phyloP scores from a whole-genome alignment of 805 yeast genomes.

The Teunomyces kruisii region DNA sequence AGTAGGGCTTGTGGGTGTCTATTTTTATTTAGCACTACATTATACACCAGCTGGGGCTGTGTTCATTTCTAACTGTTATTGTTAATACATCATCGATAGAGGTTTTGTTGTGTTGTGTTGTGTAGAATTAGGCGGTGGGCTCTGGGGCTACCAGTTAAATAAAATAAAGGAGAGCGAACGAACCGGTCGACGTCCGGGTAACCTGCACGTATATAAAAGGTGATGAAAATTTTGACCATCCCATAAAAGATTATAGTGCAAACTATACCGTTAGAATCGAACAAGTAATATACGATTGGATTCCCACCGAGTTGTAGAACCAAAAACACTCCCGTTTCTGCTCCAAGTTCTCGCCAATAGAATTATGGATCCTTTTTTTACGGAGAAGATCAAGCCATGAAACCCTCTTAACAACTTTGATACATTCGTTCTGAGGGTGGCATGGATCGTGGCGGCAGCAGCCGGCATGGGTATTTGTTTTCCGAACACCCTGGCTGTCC shows the following conservation, averaged over 20 bases:
- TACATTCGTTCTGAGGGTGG: constrained; percentile 43
- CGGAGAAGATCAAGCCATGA: constrained; percentile 61
- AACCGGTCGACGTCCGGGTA: constrained; percentile 7
- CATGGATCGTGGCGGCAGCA: constrained; percentile 48
- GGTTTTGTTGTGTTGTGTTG: background rate
- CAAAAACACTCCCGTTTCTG: constrained; percentile 63
- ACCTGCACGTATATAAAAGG: background rate
- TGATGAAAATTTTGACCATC: background rate
- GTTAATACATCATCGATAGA: constrained; percentile 1
- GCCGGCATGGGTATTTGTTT: background rate
- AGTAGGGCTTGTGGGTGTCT: background rate
- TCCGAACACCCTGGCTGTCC: background rate
- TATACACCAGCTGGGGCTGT: background rate
- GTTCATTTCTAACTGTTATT: constrained; percentile 2
- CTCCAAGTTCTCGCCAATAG: constrained; percentile 54
- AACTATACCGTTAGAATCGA: too few relatives aligned
- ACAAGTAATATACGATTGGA: background rate
- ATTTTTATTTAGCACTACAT: background rate
- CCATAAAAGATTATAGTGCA: too few relatives aligned
- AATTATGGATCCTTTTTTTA: constrained; percentile 54
- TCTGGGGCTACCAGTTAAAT: too few relatives aligned
- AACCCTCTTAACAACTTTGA: constrained; percentile 42
- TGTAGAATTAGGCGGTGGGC: background rate
- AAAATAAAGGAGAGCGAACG: too few relatives aligned
- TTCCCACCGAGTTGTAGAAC: constrained; percentile 3